These are phyloP conservation scores for Fusarium domesticum DNA, from an alignment of 2,329 filamentous ascomycete genomes.

Conservation along the genomic window DNA sequence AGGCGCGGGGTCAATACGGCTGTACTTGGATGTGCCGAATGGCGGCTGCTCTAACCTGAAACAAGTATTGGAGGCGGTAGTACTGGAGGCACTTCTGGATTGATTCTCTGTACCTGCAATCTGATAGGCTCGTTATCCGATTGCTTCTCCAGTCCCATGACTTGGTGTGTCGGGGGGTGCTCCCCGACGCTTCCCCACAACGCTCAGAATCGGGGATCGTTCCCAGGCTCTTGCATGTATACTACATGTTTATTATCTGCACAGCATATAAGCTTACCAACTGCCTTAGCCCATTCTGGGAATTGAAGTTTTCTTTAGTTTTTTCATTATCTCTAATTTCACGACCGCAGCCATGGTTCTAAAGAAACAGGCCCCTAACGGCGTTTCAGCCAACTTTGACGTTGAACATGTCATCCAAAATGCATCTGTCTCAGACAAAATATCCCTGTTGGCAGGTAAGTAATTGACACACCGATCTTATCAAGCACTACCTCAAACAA, in stretches of 20 bases:
- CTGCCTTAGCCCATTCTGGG: too few relatives aligned
- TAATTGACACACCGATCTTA: too few relatives aligned
- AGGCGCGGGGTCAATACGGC: background rate
- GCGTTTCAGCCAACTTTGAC: background rate
- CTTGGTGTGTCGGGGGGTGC: too few relatives aligned
- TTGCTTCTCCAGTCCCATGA: background rate
- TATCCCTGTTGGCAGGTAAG: conserved; percentile 4
- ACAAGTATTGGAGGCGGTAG: background rate
- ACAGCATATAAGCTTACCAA: background rate
- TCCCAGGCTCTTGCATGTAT: too few relatives aligned
- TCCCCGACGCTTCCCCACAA: too few relatives aligned
- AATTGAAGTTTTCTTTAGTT: background rate
- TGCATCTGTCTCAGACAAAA: conserved; percentile 5
- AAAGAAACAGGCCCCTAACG: background rate
- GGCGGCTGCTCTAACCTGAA: background rate
- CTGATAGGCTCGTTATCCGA: background rate
- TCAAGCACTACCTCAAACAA: background rate
- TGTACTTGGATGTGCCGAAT: background rate
- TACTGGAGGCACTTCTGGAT: background rate
- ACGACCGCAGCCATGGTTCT: background rate
- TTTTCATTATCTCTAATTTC: background rate
- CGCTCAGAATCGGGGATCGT: too few relatives aligned
- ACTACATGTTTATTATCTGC: too few relatives aligned
- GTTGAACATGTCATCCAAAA: conserved; percentile 5
- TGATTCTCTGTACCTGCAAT: too few relatives aligned